Percentiles rank a stretch among this genome's conserved stretches.
Evolutionary conservation across 1,139 yeast genomes (phyloP).

Genomic region (Saccharomyces pastorianus): DNA sequence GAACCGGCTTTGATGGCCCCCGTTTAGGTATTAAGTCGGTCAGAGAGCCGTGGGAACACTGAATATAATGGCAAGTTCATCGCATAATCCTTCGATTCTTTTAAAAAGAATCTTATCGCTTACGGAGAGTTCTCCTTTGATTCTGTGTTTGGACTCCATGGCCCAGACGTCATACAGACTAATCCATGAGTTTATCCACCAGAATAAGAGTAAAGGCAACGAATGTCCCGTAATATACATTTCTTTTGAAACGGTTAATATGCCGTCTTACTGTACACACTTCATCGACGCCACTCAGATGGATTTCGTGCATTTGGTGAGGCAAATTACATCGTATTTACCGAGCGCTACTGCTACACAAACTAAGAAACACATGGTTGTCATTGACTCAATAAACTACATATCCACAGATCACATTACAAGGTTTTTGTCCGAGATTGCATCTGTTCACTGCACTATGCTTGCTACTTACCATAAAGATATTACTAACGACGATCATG

Average conservation of each 20-base stretch:
- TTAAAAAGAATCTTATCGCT: slow-evolving; percentile 55
- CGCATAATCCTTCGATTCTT: slow-evolving; percentile 50
- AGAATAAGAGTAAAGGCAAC: slow-evolving; percentile 20
- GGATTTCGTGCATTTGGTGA: slow-evolving; percentile 24
- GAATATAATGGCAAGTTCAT: slow-evolving; percentile 31
- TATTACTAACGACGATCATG: slow-evolving; percentile 34
- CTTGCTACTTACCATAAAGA: slow-evolving; percentile 53
- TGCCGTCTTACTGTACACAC: slow-evolving; percentile 43
- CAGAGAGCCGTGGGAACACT: background rate
- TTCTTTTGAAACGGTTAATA: slow-evolving; percentile 54
- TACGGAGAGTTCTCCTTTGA: slow-evolving; percentile 66
- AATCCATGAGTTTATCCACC: slow-evolving; percentile 47
- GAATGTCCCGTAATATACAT: slow-evolving; percentile 39
- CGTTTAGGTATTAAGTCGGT: too few species aligned
- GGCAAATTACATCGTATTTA: slow-evolving; percentile 25
- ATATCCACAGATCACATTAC: slow-evolving; percentile 43
- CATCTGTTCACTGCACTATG: slow-evolving; percentile 47
- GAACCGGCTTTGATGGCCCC: background rate
- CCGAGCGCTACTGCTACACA: slow-evolving; percentile 16
- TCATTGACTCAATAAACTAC: slow-evolving; percentile 66
- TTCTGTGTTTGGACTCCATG: slow-evolving; percentile 60
- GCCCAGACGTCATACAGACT: slow-evolving; percentile 57
- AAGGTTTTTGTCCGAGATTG: slow-evolving; percentile 45
- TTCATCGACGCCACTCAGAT: slow-evolving; percentile 43
- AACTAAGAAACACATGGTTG: slow-evolving; percentile 15